These are phyloP conservation scores for Termitomyces sp. DNA, from an alignment of 768 basidiomycete genomes.

Conservation along the genomic window DNA sequence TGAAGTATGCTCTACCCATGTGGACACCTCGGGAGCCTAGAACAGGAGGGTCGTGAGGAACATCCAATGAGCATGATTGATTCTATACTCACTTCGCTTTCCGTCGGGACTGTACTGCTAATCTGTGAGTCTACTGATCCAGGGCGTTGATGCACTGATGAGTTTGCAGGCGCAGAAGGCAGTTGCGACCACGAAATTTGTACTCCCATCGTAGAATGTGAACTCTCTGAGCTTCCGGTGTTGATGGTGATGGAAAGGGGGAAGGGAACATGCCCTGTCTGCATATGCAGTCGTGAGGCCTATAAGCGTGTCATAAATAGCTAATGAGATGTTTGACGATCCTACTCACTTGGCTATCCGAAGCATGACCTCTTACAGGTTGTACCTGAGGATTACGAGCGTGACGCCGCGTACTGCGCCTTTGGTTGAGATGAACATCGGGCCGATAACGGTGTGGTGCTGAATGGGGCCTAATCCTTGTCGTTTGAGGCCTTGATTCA, in stretches of 20 bases:
- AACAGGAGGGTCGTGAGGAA: background rate
- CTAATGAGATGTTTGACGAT: background rate
- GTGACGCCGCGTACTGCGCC: background rate
- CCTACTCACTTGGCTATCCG: background rate
- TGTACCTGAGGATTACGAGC: background rate
- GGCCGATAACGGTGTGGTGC: background rate
- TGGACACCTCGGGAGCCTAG: background rate
- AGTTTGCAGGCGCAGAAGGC: too few species aligned
- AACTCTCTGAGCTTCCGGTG: too few species aligned
- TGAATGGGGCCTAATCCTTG: background rate
- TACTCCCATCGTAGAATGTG: too few species aligned
- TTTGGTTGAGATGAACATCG: background rate
- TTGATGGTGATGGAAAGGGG: too few species aligned
- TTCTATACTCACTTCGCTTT: background rate
- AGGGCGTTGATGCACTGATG: background rate
- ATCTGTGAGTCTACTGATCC: background rate
- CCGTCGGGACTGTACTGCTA: background rate
- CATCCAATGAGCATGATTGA: background rate
- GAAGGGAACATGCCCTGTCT: too few species aligned
- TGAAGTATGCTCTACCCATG: background rate
- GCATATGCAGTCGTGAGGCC: background rate
- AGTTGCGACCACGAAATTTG: too few species aligned
- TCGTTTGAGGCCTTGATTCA: background rate
- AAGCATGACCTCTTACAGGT: background rate
- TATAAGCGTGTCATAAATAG: background rate